These are phyloP conservation scores for Colletotrichum camelliae DNA, from an alignment of 2,329 filamentous ascomycete species.

Conservation along the genomic window DNA sequence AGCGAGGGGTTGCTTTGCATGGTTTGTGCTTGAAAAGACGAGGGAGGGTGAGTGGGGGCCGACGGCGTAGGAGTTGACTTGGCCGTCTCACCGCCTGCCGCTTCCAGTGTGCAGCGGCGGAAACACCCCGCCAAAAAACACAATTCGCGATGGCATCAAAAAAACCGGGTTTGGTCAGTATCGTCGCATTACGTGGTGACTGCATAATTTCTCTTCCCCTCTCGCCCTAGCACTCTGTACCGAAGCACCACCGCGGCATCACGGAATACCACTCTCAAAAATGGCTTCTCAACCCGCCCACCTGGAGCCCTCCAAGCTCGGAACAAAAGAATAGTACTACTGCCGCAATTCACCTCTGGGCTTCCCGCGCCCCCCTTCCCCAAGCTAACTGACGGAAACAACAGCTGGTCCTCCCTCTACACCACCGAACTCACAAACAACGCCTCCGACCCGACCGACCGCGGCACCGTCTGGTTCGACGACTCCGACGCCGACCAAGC, in stretches of 20 bases:
- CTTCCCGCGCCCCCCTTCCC: neutral
- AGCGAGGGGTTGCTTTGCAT: neutral
- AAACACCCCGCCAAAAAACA: conserved; percentile 14
- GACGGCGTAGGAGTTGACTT: neutral
- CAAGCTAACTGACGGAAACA: neutral
- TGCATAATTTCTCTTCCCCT: neutral
- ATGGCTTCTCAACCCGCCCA: conserved; percentile 57
- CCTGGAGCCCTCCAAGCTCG: conserved; percentile 79
- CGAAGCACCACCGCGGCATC: neutral
- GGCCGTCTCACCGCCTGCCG: neutral
- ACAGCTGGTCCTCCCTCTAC: conserved; percentile 80
- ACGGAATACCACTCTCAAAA: neutral
- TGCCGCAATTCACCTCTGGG: neutral
- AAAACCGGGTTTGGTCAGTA: neutral
- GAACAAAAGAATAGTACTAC: conserved; percentile 88
- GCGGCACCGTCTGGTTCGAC: conserved; percentile 95
- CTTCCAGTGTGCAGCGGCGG: neutral
- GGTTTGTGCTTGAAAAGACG: neutral
- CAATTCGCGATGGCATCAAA: conserved; percentile 13
- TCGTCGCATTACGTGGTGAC: neutral
- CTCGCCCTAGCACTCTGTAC: neutral
- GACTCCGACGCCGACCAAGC: conserved; percentile 89
- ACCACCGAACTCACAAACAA: conserved; percentile 74
- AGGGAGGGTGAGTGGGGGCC: neutral
- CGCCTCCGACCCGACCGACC: conserved; percentile 73